Evolutionary conservation across 2,329 filamentous ascomycete species (phyloP).

Genomic region (Alternaria solani): DNA sequence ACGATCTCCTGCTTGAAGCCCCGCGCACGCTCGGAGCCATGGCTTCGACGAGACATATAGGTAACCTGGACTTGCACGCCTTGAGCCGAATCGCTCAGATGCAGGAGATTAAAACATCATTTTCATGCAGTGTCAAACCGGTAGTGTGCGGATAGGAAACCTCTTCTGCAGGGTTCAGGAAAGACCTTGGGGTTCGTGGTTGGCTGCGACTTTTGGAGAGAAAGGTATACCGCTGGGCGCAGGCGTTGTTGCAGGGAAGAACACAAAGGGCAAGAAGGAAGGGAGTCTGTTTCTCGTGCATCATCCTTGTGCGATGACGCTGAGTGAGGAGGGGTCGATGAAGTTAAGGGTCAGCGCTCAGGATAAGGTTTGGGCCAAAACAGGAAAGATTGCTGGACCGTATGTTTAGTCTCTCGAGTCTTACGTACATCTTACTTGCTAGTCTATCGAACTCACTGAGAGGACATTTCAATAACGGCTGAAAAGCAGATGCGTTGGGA

Average conservation of each 20-base stretch:
- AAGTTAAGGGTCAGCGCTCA: not conserved
- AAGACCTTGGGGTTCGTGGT: constrained; percentile 23
- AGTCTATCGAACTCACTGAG: not conserved
- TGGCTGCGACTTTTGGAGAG: constrained; percentile 13
- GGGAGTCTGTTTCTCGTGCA: not conserved
- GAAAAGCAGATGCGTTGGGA: constrained; percentile 8
- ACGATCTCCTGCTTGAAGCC: constrained; percentile 49
- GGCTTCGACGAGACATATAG: constrained; percentile 39
- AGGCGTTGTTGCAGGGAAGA: not conserved
- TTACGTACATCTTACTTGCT: not conserved
- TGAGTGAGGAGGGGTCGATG: not conserved
- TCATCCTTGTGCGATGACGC: not conserved
- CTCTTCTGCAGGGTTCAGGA: constrained; percentile 16
- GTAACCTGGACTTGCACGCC: constrained; percentile 42
- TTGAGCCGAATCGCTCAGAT: constrained; percentile 32
- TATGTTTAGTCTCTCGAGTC: not conserved
- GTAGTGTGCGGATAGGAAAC: constrained; percentile 50
- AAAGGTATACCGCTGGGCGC: not conserved
- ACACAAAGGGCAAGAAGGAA: not conserved
- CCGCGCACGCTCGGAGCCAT: constrained; percentile 41
- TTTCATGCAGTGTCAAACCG: constrained; percentile 51
- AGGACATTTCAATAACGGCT: not conserved
- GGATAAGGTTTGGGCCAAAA: constrained; percentile 2
- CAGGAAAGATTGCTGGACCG: not conserved
- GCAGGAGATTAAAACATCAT: constrained; percentile 38